phyloP scores from a whole-genome alignment of 371 early-diverging fungal species.

The Fennellomyces sp. region DNA sequence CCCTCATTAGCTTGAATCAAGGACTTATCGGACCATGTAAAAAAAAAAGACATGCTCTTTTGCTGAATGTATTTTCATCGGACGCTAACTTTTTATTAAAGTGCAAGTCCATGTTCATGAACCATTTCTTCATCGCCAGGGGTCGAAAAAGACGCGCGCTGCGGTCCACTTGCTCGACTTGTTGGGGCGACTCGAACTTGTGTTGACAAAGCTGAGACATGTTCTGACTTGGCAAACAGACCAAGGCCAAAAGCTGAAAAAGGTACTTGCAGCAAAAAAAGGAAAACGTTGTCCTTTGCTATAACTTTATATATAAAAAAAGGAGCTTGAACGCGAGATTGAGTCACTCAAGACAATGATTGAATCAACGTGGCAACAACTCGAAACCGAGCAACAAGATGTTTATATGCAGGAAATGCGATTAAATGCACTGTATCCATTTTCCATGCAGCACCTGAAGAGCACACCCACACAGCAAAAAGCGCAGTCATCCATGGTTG shows the following conservation, averaged over 20 bases:
- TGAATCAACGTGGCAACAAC: background rate
- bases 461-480: conserved; percentile 2
- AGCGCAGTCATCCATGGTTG: background rate
- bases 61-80: no score
- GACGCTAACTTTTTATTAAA: no score
- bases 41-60: no score
- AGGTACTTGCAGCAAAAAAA: conserved; percentile 8
- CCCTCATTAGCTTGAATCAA: conserved; percentile 16
- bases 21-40: conserved; percentile 13
- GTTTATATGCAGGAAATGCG: conserved; percentile 9
- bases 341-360: background rate
- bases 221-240: background rate
- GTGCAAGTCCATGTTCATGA: conserved; percentile 20
- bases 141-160: conserved; percentile 15
- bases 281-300: background rate
- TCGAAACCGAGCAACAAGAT: conserved; percentile 1
- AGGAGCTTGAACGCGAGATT: background rate
- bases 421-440: conserved; percentile 10
- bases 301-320: background rate
- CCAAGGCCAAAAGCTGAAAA: background rate
- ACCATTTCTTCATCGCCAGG: conserved; percentile 19
- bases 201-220: conserved; percentile 7
- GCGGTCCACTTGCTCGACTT: conserved; percentile 15
- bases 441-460: conserved; percentile 6
- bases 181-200: conserved; percentile 16